Evolutionary conservation across 2,329 filamentous ascomycete genomes (phyloP), one percentile per base, ranked within the genome.

Genomic region (Grosmannia penicillata): DNA sequence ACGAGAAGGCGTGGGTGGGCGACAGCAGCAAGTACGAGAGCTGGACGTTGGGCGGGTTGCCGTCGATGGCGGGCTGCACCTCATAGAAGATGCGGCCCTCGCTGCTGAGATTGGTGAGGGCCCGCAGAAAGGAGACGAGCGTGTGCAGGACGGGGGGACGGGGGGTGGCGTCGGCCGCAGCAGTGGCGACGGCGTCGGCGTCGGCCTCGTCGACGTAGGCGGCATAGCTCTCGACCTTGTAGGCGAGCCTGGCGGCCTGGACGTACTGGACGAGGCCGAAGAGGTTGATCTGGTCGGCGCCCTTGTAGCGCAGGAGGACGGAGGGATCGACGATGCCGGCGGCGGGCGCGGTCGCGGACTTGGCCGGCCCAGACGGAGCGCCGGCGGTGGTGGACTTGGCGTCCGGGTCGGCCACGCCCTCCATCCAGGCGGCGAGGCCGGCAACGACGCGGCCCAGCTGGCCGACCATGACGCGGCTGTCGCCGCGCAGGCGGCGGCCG

Each of bases 241-340:
- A 82, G 1, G 89, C 87, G 11, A 98, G 63, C 51, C 93, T 95
- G 44, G 87, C 95, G 45, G 91, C 80, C 51, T 89, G 82, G 4
- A 98, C 72, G 55, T 96, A 96, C 31, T 75, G 71, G 24, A 87
- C 77, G 13, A 98, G 66, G 53, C 91, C 89, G 58, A 83, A 89
- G 23, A 95, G 71, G 50, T 96, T 94, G 59, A 98, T 87, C 52
- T 96, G 89, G 52, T 98, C 91, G 19, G 91, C 81, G 0, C 85
- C 85, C 53, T 93, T 94, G 27, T 78, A 77, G 19, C 77, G 70
- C 46, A 95, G 76, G 1, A 98, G 65, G 6, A 77, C 70, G 17
- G 77, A 78, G 14, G 82, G 60, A 31, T 81, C 71, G 1, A 89
- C 75, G 22, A 79, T 70, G 1, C 79, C 82, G 45, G n/a, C n/a